A percentile compares a stretch with the other conserved stretches of the same genome.
phyloP scores from a whole-genome alignment of 441 rosid genomes.

The Gossypium aridum region DNA sequence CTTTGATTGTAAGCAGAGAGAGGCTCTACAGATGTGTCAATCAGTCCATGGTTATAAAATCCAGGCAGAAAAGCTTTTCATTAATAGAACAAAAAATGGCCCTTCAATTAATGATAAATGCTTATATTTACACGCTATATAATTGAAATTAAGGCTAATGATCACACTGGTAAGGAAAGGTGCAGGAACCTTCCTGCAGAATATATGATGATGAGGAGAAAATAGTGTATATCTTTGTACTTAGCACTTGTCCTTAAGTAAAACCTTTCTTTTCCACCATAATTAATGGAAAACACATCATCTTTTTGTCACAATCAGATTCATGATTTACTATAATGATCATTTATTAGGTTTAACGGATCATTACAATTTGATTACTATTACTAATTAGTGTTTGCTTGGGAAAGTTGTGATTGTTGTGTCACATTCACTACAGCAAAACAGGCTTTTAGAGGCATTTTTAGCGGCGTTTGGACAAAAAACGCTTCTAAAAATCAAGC shows the following conservation, averaged over 20 bases:
- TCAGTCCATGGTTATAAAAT: neutral
- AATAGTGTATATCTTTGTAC: constrained; percentile 21
- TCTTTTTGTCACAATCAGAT: constrained; percentile 22
- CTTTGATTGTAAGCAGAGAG: neutral
- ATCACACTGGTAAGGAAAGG: constrained; percentile 23
- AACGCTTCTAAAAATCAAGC: no score
- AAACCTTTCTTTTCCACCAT: constrained; percentile 11
- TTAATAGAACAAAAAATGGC: neutral
- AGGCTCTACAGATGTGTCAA: neutral
- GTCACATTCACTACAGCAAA: no score
- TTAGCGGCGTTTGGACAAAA: no score
- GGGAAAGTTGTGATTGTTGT: neutral
- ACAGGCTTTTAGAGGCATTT: no score
- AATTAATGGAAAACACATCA: constrained; percentile 19
- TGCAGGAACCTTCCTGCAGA: constrained; percentile 30
- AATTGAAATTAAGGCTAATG: neutral
- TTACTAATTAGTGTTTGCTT: neutral
- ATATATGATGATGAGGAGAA: constrained; percentile 7
- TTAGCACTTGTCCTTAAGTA: constrained; percentile 19
- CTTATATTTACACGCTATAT: neutral
- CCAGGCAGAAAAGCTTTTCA: neutral
- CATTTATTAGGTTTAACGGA: neutral
- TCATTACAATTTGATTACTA: neutral
- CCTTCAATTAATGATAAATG: neutral
- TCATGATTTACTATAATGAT: constrained; percentile 7